phyloP scores from a whole-genome alignment of 352 stramenopile species.

The Phytophthora syringae region DNA sequence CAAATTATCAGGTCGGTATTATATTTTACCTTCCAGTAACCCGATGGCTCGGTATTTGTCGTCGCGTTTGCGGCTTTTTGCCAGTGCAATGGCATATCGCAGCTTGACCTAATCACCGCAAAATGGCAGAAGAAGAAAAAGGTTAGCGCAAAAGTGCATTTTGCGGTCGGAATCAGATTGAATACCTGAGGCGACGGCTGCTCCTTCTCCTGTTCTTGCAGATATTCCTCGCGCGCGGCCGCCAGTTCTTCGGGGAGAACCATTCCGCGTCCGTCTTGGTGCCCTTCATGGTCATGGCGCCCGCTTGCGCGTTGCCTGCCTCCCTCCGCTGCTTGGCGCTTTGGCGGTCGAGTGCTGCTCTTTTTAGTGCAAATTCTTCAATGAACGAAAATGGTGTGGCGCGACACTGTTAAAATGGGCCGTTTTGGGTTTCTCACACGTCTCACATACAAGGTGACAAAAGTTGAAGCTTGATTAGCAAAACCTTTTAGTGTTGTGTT shows the following conservation, averaged over 20 bases:
- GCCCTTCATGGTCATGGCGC: slow-evolving; percentile 40
- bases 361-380: slow-evolving; percentile 27
- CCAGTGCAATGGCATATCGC: slow-evolving; percentile 72
- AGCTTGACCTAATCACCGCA: slow-evolving; percentile 64
- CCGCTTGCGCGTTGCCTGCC: slow-evolving; percentile 18
- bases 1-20: neutral
- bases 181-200: slow-evolving; percentile 62
- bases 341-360: neutral
- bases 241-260: slow-evolving; percentile 82
- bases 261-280: slow-evolving; percentile 53
- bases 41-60: slow-evolving; percentile 79
- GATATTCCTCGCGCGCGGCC: slow-evolving; percentile 73
- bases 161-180: slow-evolving; percentile 15
- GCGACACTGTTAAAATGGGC: neutral
- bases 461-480: no score
- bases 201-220: slow-evolving; percentile 81
- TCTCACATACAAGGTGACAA: slow-evolving; percentile 11
- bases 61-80: slow-evolving; percentile 82
- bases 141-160: neutral
- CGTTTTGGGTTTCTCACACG: slow-evolving; percentile 3
- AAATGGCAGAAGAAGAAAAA: slow-evolving; percentile 12
- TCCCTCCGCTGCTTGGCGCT: slow-evolving; percentile 9
- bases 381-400: slow-evolving; percentile 11
- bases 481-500: no score
- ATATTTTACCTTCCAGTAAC: slow-evolving; percentile 69